Conservation (phyloP, 129 eudicot genomes). For the Pulicaria dysenterica region DNA sequence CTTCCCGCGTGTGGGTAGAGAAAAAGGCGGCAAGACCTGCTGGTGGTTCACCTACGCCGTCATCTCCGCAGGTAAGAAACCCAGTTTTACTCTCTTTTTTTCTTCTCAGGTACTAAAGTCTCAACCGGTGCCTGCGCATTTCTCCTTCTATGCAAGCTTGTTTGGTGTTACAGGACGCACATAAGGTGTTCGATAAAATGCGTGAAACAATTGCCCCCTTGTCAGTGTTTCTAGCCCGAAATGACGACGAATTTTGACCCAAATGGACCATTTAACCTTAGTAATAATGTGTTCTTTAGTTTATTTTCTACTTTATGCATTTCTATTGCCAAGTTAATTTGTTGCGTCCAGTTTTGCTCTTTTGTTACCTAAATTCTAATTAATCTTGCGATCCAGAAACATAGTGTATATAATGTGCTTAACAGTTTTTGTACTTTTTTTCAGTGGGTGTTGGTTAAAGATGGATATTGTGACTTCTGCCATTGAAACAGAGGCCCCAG, state of each 20-base stretch:
- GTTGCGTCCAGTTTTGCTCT: neutral
- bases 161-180: neutral
- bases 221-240: neutral
- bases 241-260: neutral
- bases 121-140: neutral
- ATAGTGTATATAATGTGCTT: neutral
- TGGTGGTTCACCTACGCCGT: constrained; percentile 3
- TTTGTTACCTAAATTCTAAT: neutral
- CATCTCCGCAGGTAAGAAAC: constrained; percentile 1
- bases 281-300: too few species aligned
- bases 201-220: neutral
- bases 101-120: too few species aligned
- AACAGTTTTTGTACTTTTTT: neutral
- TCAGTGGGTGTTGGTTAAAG: constrained; percentile 13
- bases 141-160: neutral
- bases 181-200: constrained; percentile 20
- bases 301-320: neutral
- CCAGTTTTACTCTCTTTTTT: neutral
- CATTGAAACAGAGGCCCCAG: constrained; percentile 2
- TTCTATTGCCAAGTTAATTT: neutral
- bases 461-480: constrained; percentile 24
- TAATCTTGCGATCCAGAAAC: neutral
- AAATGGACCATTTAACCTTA: neutral
- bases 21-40: neutral
- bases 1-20: too few species aligned